Base-by-base conservation (phyloP, 352 stramenopile species). In the Pseudoperonospora humuli region DNA sequence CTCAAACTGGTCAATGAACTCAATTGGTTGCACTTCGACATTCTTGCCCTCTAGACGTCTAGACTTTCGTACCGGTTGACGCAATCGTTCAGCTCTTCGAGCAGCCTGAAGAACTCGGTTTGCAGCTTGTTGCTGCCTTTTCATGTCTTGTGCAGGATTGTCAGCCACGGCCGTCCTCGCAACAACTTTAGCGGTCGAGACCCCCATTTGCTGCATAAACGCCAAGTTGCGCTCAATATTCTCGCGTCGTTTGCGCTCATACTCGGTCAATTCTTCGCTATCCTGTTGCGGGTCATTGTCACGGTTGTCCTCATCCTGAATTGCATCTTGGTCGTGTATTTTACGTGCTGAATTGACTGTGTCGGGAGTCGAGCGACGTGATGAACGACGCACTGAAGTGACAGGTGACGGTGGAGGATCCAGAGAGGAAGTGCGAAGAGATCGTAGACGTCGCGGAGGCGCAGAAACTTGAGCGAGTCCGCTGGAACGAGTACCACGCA, bases 141-240 rank as follows among this genome's bases (percentile, higher is more conserved):
- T 56, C 1, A 26, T 7, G 2, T 47, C 34, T 18, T 50, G 56
- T 17, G 7, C 15, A 17, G 35, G 3, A 15, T 42, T 19, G 13
- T 54, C 40, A 3, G 39, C 39, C 5, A 79, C 39, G 0, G 70
- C 57, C 5, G 75, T 89, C 9, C 77, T 64, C 2, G 77, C 77
- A 2, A 62, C 57, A 15, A 85, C 84, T 50, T 82, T 86, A 5
- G 74, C 74, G 14, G 74, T 87, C 5, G 75, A 83, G 18, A 93
- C 70, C 8, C 81, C 81, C 68, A 93, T 88, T 31, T 75, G 69
- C 39, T 70, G 64, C 78, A 93, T 88, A 46, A 91, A 87, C 19
- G 83, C 67, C 39, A 90, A 40, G 48, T 93, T 91, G 21, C 81
- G 76, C 62, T 83, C 61, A 40, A 93, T 91, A 49, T 93, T 93